A percentile compares a stretch with the other conserved stretches of the same genome.
Conservation (phyloP, 345 rosid species). For the Salix dunnii region DNA sequence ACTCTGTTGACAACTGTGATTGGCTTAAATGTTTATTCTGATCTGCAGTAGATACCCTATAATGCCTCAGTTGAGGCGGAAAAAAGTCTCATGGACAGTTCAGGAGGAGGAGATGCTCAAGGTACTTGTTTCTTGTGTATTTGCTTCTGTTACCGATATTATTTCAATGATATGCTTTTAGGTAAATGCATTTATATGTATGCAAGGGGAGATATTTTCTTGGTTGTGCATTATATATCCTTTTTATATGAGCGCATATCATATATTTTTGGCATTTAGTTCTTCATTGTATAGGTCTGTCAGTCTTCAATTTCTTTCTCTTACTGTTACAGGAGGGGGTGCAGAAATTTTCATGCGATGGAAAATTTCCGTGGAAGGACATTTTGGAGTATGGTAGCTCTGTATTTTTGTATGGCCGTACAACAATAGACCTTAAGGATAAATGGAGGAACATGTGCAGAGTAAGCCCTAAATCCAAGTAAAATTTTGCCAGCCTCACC, state of each 20-base stretch:
- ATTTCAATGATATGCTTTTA: background rate
- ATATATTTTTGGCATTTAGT: background rate
- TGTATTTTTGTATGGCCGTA: conserved; percentile 26
- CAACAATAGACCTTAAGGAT: conserved; percentile 40
- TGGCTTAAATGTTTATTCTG: background rate
- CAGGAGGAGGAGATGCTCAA: conserved; percentile 40
- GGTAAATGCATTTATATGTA: background rate
- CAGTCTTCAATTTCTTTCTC: background rate
- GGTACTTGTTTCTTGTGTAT: conserved; percentile 22
- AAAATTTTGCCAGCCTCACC: conserved; percentile 8
- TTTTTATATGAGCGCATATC: background rate
- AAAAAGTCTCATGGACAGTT: conserved; percentile 37
- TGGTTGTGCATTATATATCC: background rate
- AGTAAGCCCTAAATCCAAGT: conserved; percentile 26
- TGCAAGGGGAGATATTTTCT: background rate
- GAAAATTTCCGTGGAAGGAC: conserved; percentile 36
- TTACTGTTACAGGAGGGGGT: conserved; percentile 38
- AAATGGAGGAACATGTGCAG: conserved; percentile 51
- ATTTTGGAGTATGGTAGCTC: conserved; percentile 37
- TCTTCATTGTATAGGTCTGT: background rate
- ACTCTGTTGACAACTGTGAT: background rate
- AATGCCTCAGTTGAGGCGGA: conserved; percentile 30
- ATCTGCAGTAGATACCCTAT: conserved; percentile 31
- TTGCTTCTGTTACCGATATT: background rate
- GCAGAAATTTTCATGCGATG: conserved; percentile 23